phyloP scores from a whole-genome alignment of 768 basidiomycete species.

The Boletus sp. region DNA sequence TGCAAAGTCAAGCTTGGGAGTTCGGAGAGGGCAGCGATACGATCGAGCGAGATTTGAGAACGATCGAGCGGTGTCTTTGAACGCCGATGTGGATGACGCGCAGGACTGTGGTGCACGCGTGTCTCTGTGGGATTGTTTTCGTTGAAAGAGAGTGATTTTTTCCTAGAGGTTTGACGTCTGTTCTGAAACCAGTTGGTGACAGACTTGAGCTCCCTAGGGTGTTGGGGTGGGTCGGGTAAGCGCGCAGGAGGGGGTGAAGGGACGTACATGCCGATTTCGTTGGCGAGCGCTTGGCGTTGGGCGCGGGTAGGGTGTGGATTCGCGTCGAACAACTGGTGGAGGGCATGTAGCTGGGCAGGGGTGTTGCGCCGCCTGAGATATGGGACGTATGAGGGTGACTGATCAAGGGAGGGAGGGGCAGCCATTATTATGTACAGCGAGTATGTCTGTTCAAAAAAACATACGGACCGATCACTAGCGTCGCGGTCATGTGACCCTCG shows the following conservation, averaged over 20 bases:
- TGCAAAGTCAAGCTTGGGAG: conserved; percentile 22
- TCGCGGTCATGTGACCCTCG: conserved; percentile 26
- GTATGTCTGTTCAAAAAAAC: background rate
- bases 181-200: conserved; percentile 85
- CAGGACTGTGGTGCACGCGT: conserved; percentile 2
- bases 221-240: conserved; percentile 5
- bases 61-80: conserved; percentile 20
- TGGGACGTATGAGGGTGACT: conserved; percentile 17
- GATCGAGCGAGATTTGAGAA: conserved; percentile 30
- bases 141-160: conserved; percentile 16
- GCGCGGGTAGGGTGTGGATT: conserved; percentile 41
- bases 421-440: conserved; percentile 9
- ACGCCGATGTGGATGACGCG: conserved; percentile 3
- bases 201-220: conserved; percentile 57
- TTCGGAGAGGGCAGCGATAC: conserved; percentile 29
- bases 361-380: conserved; percentile 32
- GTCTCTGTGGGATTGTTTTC: conserved; percentile 23
- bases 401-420: background rate
- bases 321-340: conserved; percentile 34
- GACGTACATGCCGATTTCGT: conserved; percentile 38
- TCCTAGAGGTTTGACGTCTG: conserved; percentile 54
- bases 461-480: conserved; percentile 22
- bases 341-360: conserved; percentile 33
- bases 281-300: conserved; percentile 40
- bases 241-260: background rate